A percentile compares a stretch with the other conserved stretches of the same genome.
Evolutionary conservation across 495 filamentous ascomycete genomes (phyloP).

Genomic region (Jackrogersella minutella): DNA sequence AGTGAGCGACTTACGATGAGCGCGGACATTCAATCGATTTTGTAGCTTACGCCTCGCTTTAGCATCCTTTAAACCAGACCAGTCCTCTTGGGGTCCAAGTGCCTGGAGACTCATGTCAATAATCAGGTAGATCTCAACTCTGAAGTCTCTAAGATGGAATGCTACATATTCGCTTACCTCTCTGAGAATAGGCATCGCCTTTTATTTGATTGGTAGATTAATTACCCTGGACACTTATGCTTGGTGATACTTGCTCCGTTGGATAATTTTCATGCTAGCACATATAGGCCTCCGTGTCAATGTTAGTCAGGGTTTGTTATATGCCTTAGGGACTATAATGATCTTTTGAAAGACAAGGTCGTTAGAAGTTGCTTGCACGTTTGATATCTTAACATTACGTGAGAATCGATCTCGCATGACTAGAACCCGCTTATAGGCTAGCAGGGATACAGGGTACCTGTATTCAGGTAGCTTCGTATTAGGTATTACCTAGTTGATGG

Average conservation of each 20-base stretch:
- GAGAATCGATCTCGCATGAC: slow-evolving; percentile 5
- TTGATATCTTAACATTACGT: neutral
- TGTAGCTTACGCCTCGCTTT: slow-evolving; percentile 43
- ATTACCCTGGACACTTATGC: too few species aligned
- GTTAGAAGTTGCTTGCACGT: neutral
- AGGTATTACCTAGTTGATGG: neutral
- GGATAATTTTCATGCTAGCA: too few species aligned
- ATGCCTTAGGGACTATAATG: too few species aligned
- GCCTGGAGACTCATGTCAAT: slow-evolving; percentile 24
- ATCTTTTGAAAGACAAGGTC: too few species aligned
- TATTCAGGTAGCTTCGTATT: neutral
- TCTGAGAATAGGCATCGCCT: slow-evolving; percentile 14
- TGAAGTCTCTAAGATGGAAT: neutral
- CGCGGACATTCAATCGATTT: slow-evolving; percentile 44
- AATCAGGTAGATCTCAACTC: neutral
- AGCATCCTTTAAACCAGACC: slow-evolving; percentile 42
- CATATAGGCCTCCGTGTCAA: too few species aligned
- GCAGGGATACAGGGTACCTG: neutral
- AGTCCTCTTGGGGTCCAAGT: slow-evolving; percentile 42
- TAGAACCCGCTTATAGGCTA: neutral
- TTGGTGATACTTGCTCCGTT: too few species aligned
- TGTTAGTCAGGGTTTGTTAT: too few species aligned
- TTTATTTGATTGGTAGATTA: neutral
- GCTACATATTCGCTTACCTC: slow-evolving; percentile 19
- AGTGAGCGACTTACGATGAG: slow-evolving; percentile 33